Conservation (phyloP, 1,139 yeast genomes). For the Zygoascus hellenicus region DNA sequence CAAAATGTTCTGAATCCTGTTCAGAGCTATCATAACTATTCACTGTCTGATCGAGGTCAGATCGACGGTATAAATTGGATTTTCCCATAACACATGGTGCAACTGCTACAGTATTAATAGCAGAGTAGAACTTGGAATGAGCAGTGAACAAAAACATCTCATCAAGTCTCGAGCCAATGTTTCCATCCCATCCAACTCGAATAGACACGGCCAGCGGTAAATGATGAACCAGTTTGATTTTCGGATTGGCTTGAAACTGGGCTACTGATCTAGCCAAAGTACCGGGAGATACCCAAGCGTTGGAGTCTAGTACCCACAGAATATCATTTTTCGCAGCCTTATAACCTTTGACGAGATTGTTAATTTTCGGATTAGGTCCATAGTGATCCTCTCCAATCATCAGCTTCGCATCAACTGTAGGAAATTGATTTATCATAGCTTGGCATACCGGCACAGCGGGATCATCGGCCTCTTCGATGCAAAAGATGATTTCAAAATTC, state of each 20-base stretch:
- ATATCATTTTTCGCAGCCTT: constrained; percentile 61
- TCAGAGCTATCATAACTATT: constrained; percentile 9
- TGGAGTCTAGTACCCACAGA: constrained; percentile 84
- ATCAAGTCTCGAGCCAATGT: constrained; percentile 67
- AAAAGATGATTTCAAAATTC: constrained; percentile 64
- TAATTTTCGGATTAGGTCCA: constrained; percentile 89
- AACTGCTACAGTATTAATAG: constrained; percentile 65
- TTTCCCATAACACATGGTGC: constrained; percentile 96
- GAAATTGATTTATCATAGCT: constrained; percentile 47
- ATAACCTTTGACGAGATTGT: constrained; percentile 77
- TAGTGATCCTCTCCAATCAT: constrained; percentile 46
- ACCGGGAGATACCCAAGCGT: constrained; percentile 71
- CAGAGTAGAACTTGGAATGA: constrained; percentile 78
- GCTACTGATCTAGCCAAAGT: constrained; percentile 62
- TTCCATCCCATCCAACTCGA: constrained; percentile 21
- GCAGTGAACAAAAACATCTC: constrained; percentile 82
- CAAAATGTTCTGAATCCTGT: constrained; percentile 27
- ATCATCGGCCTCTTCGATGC: constrained; percentile 61
- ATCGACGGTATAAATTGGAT: constrained; percentile 67
- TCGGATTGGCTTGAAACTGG: constrained; percentile 44
- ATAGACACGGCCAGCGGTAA: constrained; percentile 59
- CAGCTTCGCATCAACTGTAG: constrained; percentile 54
- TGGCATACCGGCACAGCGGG: constrained; percentile 58
- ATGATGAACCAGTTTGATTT: constrained; percentile 67
- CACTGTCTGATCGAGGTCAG: constrained; percentile 66